Evolutionary conservation across 805 yeast genomes (phyloP).

Genomic region (Pichia paraexigua): DNA sequence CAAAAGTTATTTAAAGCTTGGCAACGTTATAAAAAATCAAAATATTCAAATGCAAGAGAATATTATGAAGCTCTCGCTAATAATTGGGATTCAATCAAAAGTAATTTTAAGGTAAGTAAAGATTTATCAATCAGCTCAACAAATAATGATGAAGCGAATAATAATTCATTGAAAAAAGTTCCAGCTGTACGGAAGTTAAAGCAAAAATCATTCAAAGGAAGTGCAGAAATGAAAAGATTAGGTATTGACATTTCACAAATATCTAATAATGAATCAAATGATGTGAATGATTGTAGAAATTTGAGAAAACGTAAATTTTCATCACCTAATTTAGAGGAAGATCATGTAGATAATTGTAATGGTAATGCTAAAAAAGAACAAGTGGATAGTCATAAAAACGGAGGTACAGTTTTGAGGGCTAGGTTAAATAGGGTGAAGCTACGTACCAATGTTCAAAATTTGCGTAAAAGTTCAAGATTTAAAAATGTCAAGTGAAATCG

Average conservation of each 20-base stretch:
- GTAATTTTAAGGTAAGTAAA: neutral
- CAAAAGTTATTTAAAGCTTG: slow-evolving; percentile 5
- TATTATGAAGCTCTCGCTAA: neutral
- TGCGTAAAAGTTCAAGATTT: slow-evolving; percentile 1
- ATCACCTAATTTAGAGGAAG: neutral
- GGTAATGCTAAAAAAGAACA: neutral
- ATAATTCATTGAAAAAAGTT: neutral
- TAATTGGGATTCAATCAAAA: neutral
- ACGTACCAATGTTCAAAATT: slow-evolving; percentile 6
- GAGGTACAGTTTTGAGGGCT: slow-evolving; percentile 1
- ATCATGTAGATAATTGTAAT: neutral
- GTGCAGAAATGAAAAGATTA: neutral
- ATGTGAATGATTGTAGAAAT: neutral
- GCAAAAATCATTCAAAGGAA: neutral
- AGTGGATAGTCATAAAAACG: neutral
- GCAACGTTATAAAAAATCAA: slow-evolving; percentile 7
- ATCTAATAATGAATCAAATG: neutral
- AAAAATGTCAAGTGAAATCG: neutral
- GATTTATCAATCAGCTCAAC: neutral
- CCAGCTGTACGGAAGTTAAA: neutral
- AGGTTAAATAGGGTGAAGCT: slow-evolving; percentile 6
- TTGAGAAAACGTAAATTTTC: neutral
- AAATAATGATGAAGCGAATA: neutral
- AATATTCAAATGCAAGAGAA: slow-evolving; percentile 4
- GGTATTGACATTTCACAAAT: slow-evolving; percentile 7